Base-by-base conservation (phyloP, 2,329 filamentous ascomycete genomes). In the Dryadomyces quercivorus region DNA sequence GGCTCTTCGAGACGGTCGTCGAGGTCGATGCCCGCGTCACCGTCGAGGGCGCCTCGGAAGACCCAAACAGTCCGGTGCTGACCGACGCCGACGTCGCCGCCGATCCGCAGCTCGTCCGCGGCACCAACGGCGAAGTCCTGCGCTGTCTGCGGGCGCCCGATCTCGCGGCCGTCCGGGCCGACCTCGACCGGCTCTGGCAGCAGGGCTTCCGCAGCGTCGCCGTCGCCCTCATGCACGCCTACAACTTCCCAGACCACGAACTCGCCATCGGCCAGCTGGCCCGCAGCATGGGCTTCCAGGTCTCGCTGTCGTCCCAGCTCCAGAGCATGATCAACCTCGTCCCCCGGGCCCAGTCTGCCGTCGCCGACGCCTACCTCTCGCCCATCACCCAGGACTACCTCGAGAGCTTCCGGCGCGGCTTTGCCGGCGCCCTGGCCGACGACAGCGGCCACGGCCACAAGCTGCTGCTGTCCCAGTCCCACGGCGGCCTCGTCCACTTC, bases 401-500 rank as follows among this genome's bases (percentile, higher is more conserved):
- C 62, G 71, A 56, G 73, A 86, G 87, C 0, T 94, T 95, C 63
- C 81, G 87, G 62, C 77, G 78, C 31, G 88, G 89, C 0, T 95
- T 96, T 60, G 78, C 82, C 56, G 89, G 90, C 10, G 87, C 88
- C 0, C 72, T 96, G 0, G 80, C 84, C 81, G 0, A 80, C 84
- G 61, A 88, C 26, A 31, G 26, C 83, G 57, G 85, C 93, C 5
- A 82, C 85, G 66, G 72, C 80, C 16, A 78, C 84, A 57, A 68
- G 66, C 95, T 96, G 61, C 95, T 95, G 66, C 95, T 96, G 61
- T 95, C 95, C 90, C 89, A 95, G 67, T 90, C 85, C 10, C 88
- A 94, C 59, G 88, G 88, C 21, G 81, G 82, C 0, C 66, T 85
- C 2, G 80, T 85, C 0, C 86, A 90, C 59, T 85, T 90, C n/a